phyloP scores from a whole-genome alignment of 1,284 basidiomycete genomes.

The Malassezia cuniculi region DNA sequence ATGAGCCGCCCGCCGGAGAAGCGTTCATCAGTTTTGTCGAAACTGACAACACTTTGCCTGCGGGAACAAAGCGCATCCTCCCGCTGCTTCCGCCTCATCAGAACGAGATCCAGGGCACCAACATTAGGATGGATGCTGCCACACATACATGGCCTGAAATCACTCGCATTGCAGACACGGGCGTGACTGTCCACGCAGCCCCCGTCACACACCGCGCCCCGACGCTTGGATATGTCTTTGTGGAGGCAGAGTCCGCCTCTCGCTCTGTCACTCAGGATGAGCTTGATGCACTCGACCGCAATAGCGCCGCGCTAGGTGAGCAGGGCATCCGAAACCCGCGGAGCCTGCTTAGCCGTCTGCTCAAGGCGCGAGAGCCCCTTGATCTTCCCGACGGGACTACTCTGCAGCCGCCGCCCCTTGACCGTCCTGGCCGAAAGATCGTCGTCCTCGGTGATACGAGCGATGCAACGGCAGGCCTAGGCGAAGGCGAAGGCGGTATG shows the following conservation, averaged over 20 bases:
- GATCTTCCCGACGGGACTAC: constrained; percentile 32
- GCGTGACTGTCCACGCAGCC: constrained; percentile 32
- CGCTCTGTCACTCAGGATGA: constrained; percentile 17
- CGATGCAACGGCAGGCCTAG: constrained; percentile 32
- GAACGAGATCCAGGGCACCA: constrained; percentile 27
- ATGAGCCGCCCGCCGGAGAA: not conserved
- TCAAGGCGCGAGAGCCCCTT: constrained; percentile 19
- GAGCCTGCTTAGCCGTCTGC: constrained; percentile 22
- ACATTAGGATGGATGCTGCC: constrained; percentile 24
- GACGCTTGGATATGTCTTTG: constrained; percentile 35
- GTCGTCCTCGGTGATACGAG: constrained; percentile 39
- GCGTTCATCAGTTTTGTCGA: constrained; percentile 7
- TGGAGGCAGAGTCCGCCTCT: constrained; percentile 22
- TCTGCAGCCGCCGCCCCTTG: constrained; percentile 28
- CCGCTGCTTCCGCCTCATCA: constrained; percentile 31
- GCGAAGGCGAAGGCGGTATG: constrained; percentile 16
- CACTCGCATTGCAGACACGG: constrained; percentile 10
- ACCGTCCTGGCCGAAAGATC: constrained; percentile 33
- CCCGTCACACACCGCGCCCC: constrained; percentile 40
- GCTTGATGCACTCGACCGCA: constrained; percentile 25
- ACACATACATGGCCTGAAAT: constrained; percentile 31
- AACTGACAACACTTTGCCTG: constrained; percentile 5
- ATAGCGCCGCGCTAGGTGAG: constrained; percentile 22
- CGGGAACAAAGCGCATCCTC: constrained; percentile 16
- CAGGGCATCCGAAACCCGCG: constrained; percentile 34